Percentiles rank a stretch among this genome's conserved stretches.
Conservation (phyloP, 345 rosid genomes). For the Citrus maxima region DNA sequence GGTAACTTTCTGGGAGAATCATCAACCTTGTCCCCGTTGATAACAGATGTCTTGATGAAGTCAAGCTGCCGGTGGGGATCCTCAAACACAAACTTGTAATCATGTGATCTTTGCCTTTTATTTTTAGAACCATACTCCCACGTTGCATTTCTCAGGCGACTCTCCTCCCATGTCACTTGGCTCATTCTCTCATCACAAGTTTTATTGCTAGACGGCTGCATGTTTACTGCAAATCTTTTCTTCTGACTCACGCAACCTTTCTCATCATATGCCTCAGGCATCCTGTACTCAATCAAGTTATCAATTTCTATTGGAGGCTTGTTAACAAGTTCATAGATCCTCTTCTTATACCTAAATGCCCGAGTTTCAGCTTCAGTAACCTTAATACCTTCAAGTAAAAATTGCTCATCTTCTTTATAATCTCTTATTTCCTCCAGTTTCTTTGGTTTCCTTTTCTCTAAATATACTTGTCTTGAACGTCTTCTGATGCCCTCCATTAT, state of each 20-base stretch:
- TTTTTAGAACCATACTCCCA: neutral
- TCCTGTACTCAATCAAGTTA: neutral
- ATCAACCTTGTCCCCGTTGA: neutral
- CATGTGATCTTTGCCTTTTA: neutral
- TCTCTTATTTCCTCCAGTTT: constrained; percentile 88
- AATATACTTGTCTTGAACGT: constrained; percentile 82
- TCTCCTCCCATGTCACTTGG: neutral
- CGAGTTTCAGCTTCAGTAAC: constrained; percentile 67
- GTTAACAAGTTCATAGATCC: neutral
- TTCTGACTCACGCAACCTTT: neutral
- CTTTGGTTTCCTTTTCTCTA: constrained; percentile 91
- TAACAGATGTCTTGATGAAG: neutral
- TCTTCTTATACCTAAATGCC: constrained; percentile 44
- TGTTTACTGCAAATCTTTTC: neutral
- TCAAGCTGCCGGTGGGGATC: neutral
- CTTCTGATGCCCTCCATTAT: constrained; percentile 38
- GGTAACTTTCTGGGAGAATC: neutral
- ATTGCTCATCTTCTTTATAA: constrained; percentile 81
- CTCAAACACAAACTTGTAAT: neutral
- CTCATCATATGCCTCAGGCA: neutral
- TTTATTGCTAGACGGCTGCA: neutral
- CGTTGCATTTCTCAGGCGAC: neutral
- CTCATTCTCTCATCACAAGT: neutral
- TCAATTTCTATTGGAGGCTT: neutral
- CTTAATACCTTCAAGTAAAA: constrained; percentile 67